Base-by-base conservation (phyloP, 495 filamentous ascomycete genomes). In the Aspergillus diversus region DNA sequence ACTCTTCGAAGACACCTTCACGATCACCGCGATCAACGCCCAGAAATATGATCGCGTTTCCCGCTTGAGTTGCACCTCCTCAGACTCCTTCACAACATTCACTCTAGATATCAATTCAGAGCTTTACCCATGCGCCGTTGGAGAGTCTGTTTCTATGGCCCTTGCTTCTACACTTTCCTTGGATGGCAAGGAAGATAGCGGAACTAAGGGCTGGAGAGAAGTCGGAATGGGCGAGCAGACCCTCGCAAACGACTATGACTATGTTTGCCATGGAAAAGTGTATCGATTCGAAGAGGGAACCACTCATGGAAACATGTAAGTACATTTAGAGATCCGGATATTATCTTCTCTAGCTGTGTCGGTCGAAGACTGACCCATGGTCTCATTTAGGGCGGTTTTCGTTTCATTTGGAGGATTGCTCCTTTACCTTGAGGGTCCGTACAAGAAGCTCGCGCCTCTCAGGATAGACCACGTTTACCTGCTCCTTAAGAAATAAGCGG, bases 261-360 rank as follows among this genome's bases (percentile, higher is more conserved):
- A 99, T 74, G 95, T 98, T 50, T 97, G 93, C 76, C 87, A 97
- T 76, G 95, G 95, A 63, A 98, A 97, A 86, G 89, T 97, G 37
- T 99, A 99, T 80, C 89, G 92, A 67, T 97, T 98, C 73, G 92
- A 96, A 77, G 95, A 97, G 74, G 90, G 85, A 48, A 80, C 84
- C 9, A 87, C 90, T 66, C 87, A 87, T 34, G 87, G 90, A 71
- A 91, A 84, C 59, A 95, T 97, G 95, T 97, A 79, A 80, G 92
- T 82, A 48, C n/a, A 3, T 27, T 27, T 27, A 2, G 21, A 27
- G 21, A 34, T 27, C 47, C 7, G 9, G 7, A 27, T 51, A 17
- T 16, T 42, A 1, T 16, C 39, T 27, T 1, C 34, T 3, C 5
- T 13, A 35, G 21, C 12, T 33, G 21, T 48, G 13, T 7, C n/a